These are phyloP conservation scores for Sclerotiophoma versabilis DNA, from an alignment of 2,329 filamentous ascomycete genomes.

Conservation along the genomic window DNA sequence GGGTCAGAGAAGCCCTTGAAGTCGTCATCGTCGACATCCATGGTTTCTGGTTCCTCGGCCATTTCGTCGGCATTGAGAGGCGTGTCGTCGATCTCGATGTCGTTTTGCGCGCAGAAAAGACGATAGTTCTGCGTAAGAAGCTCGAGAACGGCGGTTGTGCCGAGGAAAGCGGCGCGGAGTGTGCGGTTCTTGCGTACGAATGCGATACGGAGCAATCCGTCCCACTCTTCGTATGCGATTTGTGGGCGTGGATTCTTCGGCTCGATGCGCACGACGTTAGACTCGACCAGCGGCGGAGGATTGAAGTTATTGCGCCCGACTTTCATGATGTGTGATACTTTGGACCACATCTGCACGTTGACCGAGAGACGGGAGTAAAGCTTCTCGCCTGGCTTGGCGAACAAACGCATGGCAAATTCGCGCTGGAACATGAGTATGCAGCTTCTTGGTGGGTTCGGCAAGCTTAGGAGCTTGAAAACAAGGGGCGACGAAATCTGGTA, in stretches of 20 bases:
- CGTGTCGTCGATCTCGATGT: constrained; percentile 76
- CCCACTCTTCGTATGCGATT: constrained; percentile 94
- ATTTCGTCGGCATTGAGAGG: constrained; percentile 39
- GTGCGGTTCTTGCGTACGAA: constrained; percentile 94
- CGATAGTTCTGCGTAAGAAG: constrained; percentile 90
- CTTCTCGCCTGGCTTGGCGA: constrained; percentile 85
- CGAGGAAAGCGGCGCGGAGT: constrained; percentile 79
- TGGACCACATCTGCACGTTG: constrained; percentile 92
- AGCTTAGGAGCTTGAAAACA: constrained; percentile 86
- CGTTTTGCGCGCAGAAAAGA: constrained; percentile 87
- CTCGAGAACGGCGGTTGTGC: constrained; percentile 78
- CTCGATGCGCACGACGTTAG: constrained; percentile 86
- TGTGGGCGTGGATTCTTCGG: constrained; percentile 85
- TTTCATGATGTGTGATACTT: constrained; percentile 80
- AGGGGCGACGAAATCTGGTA: constrained; percentile 88
- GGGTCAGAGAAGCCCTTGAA: constrained; percentile 60
- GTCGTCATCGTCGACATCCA: constrained; percentile 59
- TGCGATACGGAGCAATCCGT: constrained; percentile 81
- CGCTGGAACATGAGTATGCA: constrained; percentile 96
- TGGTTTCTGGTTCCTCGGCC: constrained; percentile 52
- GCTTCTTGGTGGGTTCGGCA: constrained; percentile 79
- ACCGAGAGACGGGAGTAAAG: constrained; percentile 91
- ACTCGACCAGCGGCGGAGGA: constrained; percentile 91
- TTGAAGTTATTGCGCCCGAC: constrained; percentile 97
- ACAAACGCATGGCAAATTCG: constrained; percentile 89